Percentiles rank a stretch among this genome's conserved stretches.
phyloP scores from a whole-genome alignment of 2,329 filamentous ascomycete species.

The Sclerotinia sclerotiorum region DNA sequence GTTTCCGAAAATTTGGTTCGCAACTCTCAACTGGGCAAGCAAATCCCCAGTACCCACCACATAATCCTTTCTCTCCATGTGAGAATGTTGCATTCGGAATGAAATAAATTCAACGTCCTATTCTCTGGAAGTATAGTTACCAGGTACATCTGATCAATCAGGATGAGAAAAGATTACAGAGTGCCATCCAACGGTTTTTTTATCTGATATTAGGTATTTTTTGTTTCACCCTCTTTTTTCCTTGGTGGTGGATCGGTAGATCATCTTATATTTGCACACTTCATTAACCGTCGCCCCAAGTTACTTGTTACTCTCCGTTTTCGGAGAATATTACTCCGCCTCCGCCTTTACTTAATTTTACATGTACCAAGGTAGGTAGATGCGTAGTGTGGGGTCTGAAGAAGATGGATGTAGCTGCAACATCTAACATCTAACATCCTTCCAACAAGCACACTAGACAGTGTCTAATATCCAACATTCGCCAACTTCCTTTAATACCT shows the following conservation, averaged over 20 bases:
- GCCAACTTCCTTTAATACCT: neutral
- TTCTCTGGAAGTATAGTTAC: no score
- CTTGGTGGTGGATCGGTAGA: conserved; percentile 1
- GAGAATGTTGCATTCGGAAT: neutral
- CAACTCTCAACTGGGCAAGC: neutral
- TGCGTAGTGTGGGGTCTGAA: no score
- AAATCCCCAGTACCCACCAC: neutral
- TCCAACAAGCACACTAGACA: neutral
- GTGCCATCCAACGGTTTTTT: conserved; percentile 2
- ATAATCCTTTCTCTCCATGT: neutral
- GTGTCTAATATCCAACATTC: neutral
- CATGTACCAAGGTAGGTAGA: no score
- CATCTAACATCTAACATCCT: neutral
- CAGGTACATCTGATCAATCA: no score
- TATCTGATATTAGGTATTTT: neutral
- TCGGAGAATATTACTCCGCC: conserved; percentile 10
- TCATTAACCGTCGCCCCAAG: neutral
- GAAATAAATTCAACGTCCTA: no score
- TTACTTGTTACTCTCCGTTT: neutral
- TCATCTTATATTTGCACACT: neutral
- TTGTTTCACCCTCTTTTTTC: neutral
- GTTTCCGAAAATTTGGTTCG: neutral
- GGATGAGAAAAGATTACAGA: no score
- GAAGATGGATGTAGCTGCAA: neutral
- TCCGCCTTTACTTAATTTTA: no score